Evolutionary conservation across 768 basidiomycete species (phyloP), one percentile per base, ranked within the genome.

Genomic region (Amanita jacksonii): DNA sequence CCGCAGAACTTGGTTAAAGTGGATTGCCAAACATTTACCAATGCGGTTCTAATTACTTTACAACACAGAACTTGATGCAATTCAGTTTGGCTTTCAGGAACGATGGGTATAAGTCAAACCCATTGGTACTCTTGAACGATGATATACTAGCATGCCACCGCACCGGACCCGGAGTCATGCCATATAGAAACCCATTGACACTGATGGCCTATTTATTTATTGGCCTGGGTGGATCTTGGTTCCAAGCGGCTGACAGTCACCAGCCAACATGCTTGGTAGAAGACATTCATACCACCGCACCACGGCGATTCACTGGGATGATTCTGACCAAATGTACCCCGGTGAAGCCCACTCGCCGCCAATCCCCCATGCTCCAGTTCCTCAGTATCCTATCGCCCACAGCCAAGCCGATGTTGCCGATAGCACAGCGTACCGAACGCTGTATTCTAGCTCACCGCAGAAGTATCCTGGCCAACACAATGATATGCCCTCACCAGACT

Each of bases 11-110:
- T 35, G 32, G 32, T 13, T 38, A 27, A 19, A 38, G 27, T 25
- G 12, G 35, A 34, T 27, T 23, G 10, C 34, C 23, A 36, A 36
- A 44, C 34, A 36, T 36, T 16, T 24, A 34, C 34, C 20, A 19
- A 38, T 38, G 22, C 36, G 44, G 44, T 23, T 31, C 36, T 45
- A 45, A 45, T 45, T 45, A 36, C 24, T 38, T 38, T 22, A 28
- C 35, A 38, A 37, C 37, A 22, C 31, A 32, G 18, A 45, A 25
- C 19, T 32, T 45, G 20, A 45, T 28, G 36, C 19, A 45, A 45
- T 45, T 45, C 36, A 45, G 28, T 45, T 45, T 45, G 44, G 44
- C 44, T 45, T 36, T 45, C 44, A 45, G 44, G 44, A 38, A 45
- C 44, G 28, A 23, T 30, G 19, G 19, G 27, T 38, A 24, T 16